Conservation (phyloP, 1,284 basidiomycete species). For the Leccinum subfulvum region DNA sequence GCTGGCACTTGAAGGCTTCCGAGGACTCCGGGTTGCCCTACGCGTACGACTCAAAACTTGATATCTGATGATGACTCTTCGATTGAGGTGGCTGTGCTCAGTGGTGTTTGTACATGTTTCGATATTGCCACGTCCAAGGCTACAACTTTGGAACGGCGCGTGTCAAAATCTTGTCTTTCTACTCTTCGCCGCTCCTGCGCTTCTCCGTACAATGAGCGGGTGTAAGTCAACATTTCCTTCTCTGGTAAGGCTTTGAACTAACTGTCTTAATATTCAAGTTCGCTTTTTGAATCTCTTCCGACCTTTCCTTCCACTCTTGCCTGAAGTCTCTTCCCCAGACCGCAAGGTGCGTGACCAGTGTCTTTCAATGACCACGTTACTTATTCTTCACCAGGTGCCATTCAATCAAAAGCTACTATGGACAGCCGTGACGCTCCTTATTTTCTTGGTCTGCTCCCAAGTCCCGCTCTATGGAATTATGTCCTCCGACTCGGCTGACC, state of each 20-base stretch:
- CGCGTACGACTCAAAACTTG: too few species aligned
- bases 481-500: conserved; percentile 96
- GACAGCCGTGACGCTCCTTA: conserved; percentile 95
- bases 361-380: conserved; percentile 11
- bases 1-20: background rate
- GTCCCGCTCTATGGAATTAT: conserved; percentile 97
- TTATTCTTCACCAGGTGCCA: conserved; percentile 59
- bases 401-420: conserved; percentile 97
- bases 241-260: conserved; percentile 27
- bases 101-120: conserved; percentile 31
- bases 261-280: conserved; percentile 41
- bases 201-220: conserved; percentile 37
- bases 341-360: conserved; percentile 67
- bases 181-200: conserved; percentile 18
- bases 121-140: conserved; percentile 33
- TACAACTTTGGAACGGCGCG: conserved; percentile 17
- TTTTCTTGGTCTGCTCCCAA: conserved; percentile 97
- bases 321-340: conserved; percentile 94
- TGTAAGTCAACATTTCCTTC: conserved; percentile 28
- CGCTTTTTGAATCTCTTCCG: conserved; percentile 95
- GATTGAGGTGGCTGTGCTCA: conserved; percentile 23
- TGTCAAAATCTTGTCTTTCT: conserved; percentile 20
- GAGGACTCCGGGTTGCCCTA: background rate
- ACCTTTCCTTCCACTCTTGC: conserved; percentile 90
- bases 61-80: background rate